Evolutionary conservation across 2,329 filamentous ascomycete genomes (phyloP).

Genomic region (Orbilia oligospora): DNA sequence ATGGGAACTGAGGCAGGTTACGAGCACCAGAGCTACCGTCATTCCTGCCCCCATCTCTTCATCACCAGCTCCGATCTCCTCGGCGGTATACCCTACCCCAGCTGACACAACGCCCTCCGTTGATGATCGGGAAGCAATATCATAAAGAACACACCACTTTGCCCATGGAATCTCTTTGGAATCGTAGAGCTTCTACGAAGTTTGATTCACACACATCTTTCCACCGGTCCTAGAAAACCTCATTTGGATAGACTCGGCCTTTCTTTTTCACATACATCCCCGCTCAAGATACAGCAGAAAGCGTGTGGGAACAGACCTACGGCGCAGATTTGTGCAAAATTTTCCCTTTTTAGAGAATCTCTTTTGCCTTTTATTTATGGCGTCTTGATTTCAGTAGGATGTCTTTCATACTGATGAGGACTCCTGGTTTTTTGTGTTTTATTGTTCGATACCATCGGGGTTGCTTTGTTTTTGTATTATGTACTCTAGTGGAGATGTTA

Average conservation of each 20-base stretch:
- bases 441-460: conserved; percentile 24
- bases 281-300: not conserved
- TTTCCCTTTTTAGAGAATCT: not conserved
- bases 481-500: not conserved
- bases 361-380: not conserved
- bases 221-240: not conserved
- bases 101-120: not conserved
- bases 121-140: not conserved
- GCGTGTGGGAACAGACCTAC: not conserved
- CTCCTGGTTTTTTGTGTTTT: conserved; percentile 9
- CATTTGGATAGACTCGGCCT: not conserved
- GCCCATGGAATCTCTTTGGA: not conserved
- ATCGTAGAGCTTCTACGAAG: too few species aligned
- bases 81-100: conserved; percentile 2
- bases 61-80: not conserved
- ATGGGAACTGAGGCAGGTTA: not conserved
- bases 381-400: conserved; percentile 16
- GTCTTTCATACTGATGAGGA: not conserved
- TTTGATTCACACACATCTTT: not conserved
- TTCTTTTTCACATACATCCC: not conserved
- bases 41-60: not conserved
- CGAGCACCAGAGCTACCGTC: not conserved
- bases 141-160: not conserved
- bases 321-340: not conserved
- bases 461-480: conserved; percentile 3